A percentile compares a stretch with the other conserved stretches of the same genome.
phyloP scores from a whole-genome alignment of 768 basidiomycete species.

The Hericium erinaceus region DNA sequence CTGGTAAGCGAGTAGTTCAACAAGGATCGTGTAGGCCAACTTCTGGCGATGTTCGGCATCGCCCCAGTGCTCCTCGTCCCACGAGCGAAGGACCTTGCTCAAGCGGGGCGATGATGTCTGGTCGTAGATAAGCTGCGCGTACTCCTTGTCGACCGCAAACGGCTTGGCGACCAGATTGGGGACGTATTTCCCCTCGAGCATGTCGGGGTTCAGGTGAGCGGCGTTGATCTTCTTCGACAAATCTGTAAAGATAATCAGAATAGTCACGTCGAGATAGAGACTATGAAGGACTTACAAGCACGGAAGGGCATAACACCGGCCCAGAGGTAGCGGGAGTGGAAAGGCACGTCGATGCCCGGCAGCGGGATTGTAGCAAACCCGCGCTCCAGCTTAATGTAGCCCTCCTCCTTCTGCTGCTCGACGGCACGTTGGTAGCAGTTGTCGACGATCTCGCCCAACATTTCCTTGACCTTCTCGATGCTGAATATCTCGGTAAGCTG shows the following conservation, averaged over 20 bases:
- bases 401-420: slow-evolving; percentile 72
- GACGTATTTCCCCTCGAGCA: slow-evolving; percentile 91
- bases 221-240: slow-evolving; percentile 97
- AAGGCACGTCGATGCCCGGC: slow-evolving; percentile 97
- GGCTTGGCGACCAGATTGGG: slow-evolving; percentile 92
- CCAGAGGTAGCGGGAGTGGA: slow-evolving; percentile 99
- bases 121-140: slow-evolving; percentile 92
- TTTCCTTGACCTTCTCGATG: slow-evolving; percentile 92
- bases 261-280: background rate
- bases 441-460: slow-evolving; percentile 87
- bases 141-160: slow-evolving; percentile 75
- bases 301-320: slow-evolving; percentile 97
- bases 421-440: slow-evolving; percentile 68
- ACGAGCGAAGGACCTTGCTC: slow-evolving; percentile 87
- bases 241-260: slow-evolving; percentile 35
- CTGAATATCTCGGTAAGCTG: slow-evolving; percentile 83
- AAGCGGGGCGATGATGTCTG: slow-evolving; percentile 94
- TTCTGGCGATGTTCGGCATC: slow-evolving; percentile 76
- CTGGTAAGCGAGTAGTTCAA: slow-evolving; percentile 95
- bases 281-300: slow-evolving; percentile 57
- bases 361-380: slow-evolving; percentile 94
- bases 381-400: slow-evolving; percentile 89
- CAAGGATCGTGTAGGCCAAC: slow-evolving; percentile 91
- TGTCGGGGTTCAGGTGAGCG: slow-evolving; percentile 84
- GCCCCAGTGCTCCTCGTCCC: slow-evolving; percentile 90